Evolutionary conservation across 805 yeast species (phyloP), one percentile per base, ranked within the genome.

Genomic region (Nakazawaea wyomingensis): DNA sequence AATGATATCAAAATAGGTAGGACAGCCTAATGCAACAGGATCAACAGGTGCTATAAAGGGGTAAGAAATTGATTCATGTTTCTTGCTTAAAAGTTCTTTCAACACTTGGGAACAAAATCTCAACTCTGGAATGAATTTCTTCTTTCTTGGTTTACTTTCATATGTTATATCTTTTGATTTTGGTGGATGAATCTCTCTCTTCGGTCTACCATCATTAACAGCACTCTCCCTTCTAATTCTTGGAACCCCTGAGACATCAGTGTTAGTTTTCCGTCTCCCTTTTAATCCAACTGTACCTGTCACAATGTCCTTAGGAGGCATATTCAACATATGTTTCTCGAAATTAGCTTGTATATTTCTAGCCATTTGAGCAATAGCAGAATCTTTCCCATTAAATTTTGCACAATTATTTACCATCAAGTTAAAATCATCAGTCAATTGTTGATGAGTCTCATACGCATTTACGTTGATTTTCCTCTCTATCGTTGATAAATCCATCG

Each of bases 181-280:
- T 42, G 99, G 99, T 3, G 99, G 99, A 60, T 90, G 97, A 37
- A 93, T 88, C 52, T 88, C 93, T 52, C 99, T 78, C 64, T 91
- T 91, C 30, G 98, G 98, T 52, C 99, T 74, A 24, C 90, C 93
- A 41, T 81, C 85, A 31, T 53, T 60, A 26, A 50, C 39, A 19
- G 82, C 79, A 26, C 84, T 78, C 48, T 88, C 95, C 45, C 91
- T 74, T 59, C 95, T 75, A 39, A 83, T 74, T n/a, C 66, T 66
- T 9, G 85, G 85, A 17, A 76, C 70, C 13, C 80, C 83, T 34
- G 71, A 59, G 14, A 64, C 58, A 4, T 62, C 61, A 30, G 60
- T 60, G 14, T 49, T 52, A 2, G 55, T 54, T 40, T 61, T 58
- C 34, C 65, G 59, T 33, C 61, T 53, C 8, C 54, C 52, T 20